Base-by-base conservation (phyloP, 179 eudicot genomes). In the Gypsophila paniculata region DNA sequence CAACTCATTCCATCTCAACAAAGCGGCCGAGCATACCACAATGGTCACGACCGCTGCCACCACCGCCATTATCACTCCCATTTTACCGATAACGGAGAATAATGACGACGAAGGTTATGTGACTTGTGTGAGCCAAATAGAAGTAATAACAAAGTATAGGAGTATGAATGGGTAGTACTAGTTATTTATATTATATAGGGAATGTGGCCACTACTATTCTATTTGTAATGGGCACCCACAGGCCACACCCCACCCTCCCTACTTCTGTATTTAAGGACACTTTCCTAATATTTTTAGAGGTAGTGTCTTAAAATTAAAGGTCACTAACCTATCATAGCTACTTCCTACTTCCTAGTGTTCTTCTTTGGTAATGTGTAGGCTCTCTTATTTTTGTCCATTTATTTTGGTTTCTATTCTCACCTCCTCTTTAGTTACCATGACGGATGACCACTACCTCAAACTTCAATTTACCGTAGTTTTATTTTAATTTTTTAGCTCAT, bases 1-100 rank as follows among this genome's bases (percentile, higher is more conserved):
- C 21, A 94, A 81, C 61, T 88, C 91, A 80, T 94, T 94, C 99
- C 99, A 94, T 79, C 86, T 91, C 69, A 94, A 81, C 61, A 94
- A 62, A 39, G 88, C 91, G 17, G 86, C 72, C 69, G 87, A 77
- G 10, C 78, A 72, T 26, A 84, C 38, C 73, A 84, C 77, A n/a
- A 91, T 69, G 10, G 78, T 77, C 60, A 84, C 63, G 73, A 81
- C 74, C 38, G 81, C 73, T 15, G 71, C 82, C 36, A 89, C 29
- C 9, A 80, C 62, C 34, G 78, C 86, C 59, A 73, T 18, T 42
- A 88, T 73, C 66, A 83, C 73, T n/a, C 86, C 93, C 97, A 91
- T 65, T 21, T 23, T 17, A 51, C 1, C 34, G 34, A 29, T 4
- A 29, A 29, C 34, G 0, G 34, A 29, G 34, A 29, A 29, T 4